Base-by-base conservation (phyloP, 2,329 filamentous ascomycete species). In the Biscogniauxia marginata region DNA sequence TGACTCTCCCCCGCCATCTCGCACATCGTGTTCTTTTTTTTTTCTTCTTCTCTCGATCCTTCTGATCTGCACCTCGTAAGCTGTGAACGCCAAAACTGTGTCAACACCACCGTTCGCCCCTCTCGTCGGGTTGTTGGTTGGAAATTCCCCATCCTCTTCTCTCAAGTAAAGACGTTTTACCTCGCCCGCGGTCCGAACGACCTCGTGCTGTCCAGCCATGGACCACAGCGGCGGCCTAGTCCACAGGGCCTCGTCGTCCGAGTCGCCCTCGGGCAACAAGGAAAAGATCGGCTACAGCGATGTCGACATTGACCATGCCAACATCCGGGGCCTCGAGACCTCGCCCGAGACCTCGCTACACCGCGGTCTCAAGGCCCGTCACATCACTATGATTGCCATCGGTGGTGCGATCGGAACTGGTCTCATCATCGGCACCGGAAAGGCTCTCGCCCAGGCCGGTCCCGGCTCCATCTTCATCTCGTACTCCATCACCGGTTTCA, bases 381-480 rank as follows among this genome's bases (percentile, higher is more conserved):
- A 82, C 70, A 82, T 82, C 66, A 80, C 77, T 67, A 82, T 82
- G 79, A 82, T 82, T 72, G 88, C 88, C 63, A 88, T 91, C 57
- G 88, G 88, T 66, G 89, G 89, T 70, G 87, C 88, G 59, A 85
- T 91, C 57, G 88, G 84, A 54, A 90, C 87, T 52, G 88, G 88
- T 70, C 77, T 91, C 54, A 88, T 91, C 62, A 87, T 91, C 65
- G 88, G 88, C 60, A 86, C 83, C 43, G 81, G 81, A 57, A 79
- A 79, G 68, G 79, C 79, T 2, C 76, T 83, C 23, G 79, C 77
- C 20, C 75, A 79, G 63, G 78, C 78, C 50, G 80, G 79, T 0
- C 88, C 88, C 50, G 88, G 77, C 19, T 84, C 87, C 8, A 84
- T 91, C 69, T 79, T 91, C 63, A 87, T 91, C 70, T 86, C 86